Conservation (phyloP, 2,329 filamentous ascomycete species). For the Pseudogymnoascus sp. region DNA sequence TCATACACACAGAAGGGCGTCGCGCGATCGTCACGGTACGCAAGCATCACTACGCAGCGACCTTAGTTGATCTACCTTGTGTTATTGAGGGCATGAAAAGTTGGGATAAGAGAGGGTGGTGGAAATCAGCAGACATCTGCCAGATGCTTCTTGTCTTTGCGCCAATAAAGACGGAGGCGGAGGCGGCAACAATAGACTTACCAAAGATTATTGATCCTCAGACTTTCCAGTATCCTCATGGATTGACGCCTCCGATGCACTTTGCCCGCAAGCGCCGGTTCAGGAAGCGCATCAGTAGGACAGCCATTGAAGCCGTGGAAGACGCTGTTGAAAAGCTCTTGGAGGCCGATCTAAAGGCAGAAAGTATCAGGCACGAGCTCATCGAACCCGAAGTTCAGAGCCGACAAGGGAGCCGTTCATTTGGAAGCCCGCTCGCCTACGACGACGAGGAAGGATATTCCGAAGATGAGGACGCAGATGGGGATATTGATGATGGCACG, state of each 20-base stretch:
- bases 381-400: slow-evolving; percentile 29
- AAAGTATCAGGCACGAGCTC: slow-evolving; percentile 34
- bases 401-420: slow-evolving; percentile 19
- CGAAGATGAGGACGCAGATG: slow-evolving; percentile 28
- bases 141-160: slow-evolving; percentile 65
- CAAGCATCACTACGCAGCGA: slow-evolving; percentile 53
- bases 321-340: slow-evolving; percentile 45
- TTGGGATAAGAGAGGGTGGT: slow-evolving; percentile 64
- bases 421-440: slow-evolving; percentile 24
- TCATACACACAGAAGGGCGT: slow-evolving; percentile 59
- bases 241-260: slow-evolving; percentile 52
- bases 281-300: slow-evolving; percentile 45
- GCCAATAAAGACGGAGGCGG: slow-evolving; percentile 43
- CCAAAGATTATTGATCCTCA: slow-evolving; percentile 24
- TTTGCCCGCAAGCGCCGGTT: slow-evolving; percentile 50
- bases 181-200: slow-evolving; percentile 31
- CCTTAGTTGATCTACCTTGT: slow-evolving; percentile 60
- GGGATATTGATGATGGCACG: slow-evolving; percentile 30
- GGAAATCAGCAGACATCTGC: slow-evolving; percentile 65
- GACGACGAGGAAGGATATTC: slow-evolving; percentile 30
- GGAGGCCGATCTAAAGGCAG: slow-evolving; percentile 34
- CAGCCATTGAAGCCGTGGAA: slow-evolving; percentile 48
- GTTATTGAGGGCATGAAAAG: slow-evolving; percentile 68
- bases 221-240: slow-evolving; percentile 38
- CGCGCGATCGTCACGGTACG: slow-evolving; percentile 53